A percentile compares a stretch with the other conserved stretches of the same genome.
Conservation (phyloP, 2,329 filamentous ascomycete genomes). For the Neofusicoccum kwambonambiense region DNA sequence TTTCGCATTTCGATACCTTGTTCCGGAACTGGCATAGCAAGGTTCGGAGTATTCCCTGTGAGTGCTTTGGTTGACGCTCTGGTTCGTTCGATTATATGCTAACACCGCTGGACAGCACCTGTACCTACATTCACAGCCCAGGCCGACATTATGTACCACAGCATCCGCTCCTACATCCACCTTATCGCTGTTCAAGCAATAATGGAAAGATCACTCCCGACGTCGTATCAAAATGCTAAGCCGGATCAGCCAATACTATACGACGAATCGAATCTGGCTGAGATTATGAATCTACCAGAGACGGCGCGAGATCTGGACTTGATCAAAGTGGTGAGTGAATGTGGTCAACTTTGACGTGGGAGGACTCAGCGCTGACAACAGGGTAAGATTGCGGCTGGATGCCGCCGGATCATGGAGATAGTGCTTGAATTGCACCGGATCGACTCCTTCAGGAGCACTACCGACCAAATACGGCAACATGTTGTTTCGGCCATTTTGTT, state of each 20-base stretch:
- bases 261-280: background rate
- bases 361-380: background rate
- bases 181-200: constrained; percentile 15
- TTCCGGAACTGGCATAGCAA: background rate
- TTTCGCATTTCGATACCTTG: background rate
- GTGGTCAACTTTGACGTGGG: no score
- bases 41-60: background rate
- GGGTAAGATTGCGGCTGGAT: background rate
- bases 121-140: background rate
- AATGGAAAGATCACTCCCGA: constrained; percentile 8
- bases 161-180: background rate
- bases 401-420: background rate
- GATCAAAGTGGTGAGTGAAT: constrained; percentile 6
- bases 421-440: background rate
- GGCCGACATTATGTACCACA: constrained; percentile 7
- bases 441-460: constrained; percentile 1
- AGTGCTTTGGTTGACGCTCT: background rate
- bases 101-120: background rate
- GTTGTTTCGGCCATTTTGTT: constrained; percentile 1
- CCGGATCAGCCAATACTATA: background rate
- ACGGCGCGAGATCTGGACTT: constrained; percentile 5
- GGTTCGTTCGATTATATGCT: background rate
- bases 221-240: background rate
- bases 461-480: background rate
- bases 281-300: constrained; percentile 1